Base-by-base conservation (phyloP, 768 basidiomycete species). In the Goffeauzyma gilvescens region DNA sequence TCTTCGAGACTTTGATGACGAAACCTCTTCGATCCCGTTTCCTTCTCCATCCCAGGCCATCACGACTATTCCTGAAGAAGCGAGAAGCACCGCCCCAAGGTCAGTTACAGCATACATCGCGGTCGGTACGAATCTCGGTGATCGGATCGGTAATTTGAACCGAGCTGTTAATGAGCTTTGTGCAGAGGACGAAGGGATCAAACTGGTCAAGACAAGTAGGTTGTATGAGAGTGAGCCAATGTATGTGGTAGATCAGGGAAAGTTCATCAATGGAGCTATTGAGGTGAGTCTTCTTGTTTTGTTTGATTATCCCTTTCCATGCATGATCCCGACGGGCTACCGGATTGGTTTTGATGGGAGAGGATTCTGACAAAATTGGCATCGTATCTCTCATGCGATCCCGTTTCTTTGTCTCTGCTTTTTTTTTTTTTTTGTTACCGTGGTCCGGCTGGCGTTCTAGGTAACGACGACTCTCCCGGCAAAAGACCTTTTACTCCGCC, bases 171-270 rank as follows among this genome's bases (percentile, higher is more conserved):
- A 28, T 3, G 37, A 38, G 27, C 37, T 38, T 22, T 26, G 26
- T 15, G 39, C 9, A 7, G 25, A 32, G 8, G 21, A 3, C 8
- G 10, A 23, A 6, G 21, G 34, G 10, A 15, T 34, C n/a, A 59
- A 78, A 15, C 69, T 95, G 4, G 62, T 76, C 17, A 71, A 82
- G 52, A 87, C 84, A 1, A 86, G 84, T 57, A 82, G 86, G 64
- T 58, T 95, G 67, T 96, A 95, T 58, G 81, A 95, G 64, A 87
- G 81, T 15, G 70, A 78, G 9, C 84, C 93, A 0, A 96, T 98
- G 93, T 96, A 98, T 59, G 79, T 90, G 32, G 74, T 74, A 9
- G 79, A 93, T 44, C 93, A 98, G 59, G 80, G 78, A 10, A 66
- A 69, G 26, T 96, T 95, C 64, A 72, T 81, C 46, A 98, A 95